Evolutionary conservation across 306 rosid species (phyloP), one percentile per base, ranked within the genome.

Genomic region (Bauhinia variegata): DNA sequence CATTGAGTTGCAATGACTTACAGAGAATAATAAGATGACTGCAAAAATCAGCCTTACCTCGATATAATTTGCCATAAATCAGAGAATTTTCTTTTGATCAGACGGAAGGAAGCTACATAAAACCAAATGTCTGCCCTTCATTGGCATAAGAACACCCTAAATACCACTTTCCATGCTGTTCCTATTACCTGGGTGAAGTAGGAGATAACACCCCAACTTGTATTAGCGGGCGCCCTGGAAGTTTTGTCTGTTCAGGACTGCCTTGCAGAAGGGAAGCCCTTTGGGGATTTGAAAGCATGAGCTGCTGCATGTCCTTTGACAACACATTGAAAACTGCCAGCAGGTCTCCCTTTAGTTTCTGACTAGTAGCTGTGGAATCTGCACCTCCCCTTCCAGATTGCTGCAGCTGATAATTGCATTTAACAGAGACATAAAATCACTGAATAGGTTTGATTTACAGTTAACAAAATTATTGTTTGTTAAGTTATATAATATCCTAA

Each of bases 221-320:
- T 46, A 67, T 28, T 5, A 58, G 65, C 9, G 84, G 79, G 62
- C 63, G 83, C 44, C 80, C 89, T 0, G 86, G 86, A 80, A 80
- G 88, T 72, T 86, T 85, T 17, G 79, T 37, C 32, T 6, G 64
- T 48, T 81, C 83, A 5, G 78, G 70, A 67, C 76, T 78, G 46
- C 80, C 85, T 60, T 81, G 86, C 44, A 91, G 80, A 73, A 82
- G 93, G 46, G 88, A 77, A 68, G 86, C 93, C 82, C 76, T 83
- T 75, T 86, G 86, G 52, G 93, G 96, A 77, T 91, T 86, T 37
- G 87, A 74, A 75, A 91, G 88, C 72, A 88, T 82, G 71, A 91
- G 77, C 71, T 88, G 91, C 63, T 91, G 97, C 96, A 84, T 72
- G 74, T 91, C 97, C 72, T 79, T 84, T 17, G 97, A 88, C 78